Evolutionary conservation across 352 stramenopile species (phyloP).

Genomic region (Globisporangium polare): DNA sequence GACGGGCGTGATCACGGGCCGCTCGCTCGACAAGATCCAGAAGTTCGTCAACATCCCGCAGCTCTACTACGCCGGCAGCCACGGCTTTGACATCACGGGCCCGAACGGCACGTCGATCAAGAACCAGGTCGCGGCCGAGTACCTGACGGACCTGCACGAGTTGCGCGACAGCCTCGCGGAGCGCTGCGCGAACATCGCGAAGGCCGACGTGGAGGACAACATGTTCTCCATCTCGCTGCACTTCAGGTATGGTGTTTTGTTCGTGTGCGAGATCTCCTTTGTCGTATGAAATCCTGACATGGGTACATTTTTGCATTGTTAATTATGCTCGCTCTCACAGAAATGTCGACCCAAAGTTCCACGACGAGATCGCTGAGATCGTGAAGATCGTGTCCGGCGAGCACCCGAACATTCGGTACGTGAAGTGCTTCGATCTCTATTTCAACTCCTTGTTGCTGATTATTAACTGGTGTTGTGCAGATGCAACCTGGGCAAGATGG

Average conservation of each 20-base stretch:
- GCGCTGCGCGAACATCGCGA: conserved; percentile 42
- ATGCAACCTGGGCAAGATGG: conserved; percentile 85
- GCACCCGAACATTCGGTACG: conserved; percentile 61
- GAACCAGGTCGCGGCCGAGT: conserved; percentile 80
- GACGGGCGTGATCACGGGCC: conserved; percentile 83
- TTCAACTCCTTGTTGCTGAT: no score
- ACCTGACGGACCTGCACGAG: conserved; percentile 57
- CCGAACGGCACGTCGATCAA: conserved; percentile 75
- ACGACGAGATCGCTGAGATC: conserved; percentile 41
- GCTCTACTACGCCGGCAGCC: conserved; percentile 87
- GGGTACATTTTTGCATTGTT: background rate
- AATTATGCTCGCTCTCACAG: conserved; percentile 18
- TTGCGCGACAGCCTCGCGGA: conserved; percentile 45
- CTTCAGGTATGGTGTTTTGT: conserved; percentile 58
- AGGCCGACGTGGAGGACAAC: conserved; percentile 88
- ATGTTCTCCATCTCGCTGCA: conserved; percentile 88
- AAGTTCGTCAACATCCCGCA: conserved; percentile 86
- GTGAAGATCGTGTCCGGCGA: conserved; percentile 32
- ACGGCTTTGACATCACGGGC: conserved; percentile 88
- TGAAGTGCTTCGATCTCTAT: background rate
- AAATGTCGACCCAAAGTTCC: conserved; percentile 45
- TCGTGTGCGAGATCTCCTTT: background rate
- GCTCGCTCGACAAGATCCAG: conserved; percentile 86
- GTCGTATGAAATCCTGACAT: background rate
- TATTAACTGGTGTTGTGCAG: conserved; percentile 18